phyloP scores from a whole-genome alignment of 1,284 basidiomycete species.

The Cerioporus squamosus region DNA sequence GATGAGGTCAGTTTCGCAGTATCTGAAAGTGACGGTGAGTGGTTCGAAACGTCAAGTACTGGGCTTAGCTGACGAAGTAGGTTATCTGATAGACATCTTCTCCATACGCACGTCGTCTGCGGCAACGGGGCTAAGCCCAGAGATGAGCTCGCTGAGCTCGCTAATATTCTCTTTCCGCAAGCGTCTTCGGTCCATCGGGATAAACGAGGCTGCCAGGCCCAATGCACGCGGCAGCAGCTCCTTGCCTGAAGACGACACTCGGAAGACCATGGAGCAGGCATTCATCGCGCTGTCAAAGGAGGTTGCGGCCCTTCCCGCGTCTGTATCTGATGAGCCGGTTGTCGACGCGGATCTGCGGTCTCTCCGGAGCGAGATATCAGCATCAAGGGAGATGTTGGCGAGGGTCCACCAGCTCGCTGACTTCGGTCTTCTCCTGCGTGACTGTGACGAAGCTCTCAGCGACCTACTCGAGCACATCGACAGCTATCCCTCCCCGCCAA shows the following conservation, averaged over 20 bases:
- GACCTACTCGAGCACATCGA: constrained; percentile 84
- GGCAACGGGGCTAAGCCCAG: constrained; percentile 26
- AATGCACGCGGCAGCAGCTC: constrained; percentile 43
- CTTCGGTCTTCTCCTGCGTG: constrained; percentile 50
- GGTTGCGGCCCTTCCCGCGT: constrained; percentile 49
- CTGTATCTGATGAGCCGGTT: constrained; percentile 40
- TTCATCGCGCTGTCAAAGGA: constrained; percentile 53
- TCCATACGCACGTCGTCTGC: constrained; percentile 43
- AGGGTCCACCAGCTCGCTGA: constrained; percentile 56
- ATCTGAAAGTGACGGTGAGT: constrained; percentile 32
- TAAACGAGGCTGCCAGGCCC: constrained; percentile 58
- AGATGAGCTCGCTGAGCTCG: constrained; percentile 33
- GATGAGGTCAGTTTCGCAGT: constrained; percentile 22
- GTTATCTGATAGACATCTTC: constrained; percentile 55
- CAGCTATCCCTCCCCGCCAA: constrained; percentile 65
- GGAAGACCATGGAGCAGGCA: constrained; percentile 47
- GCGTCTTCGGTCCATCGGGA: constrained; percentile 61
- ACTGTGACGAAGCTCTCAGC: constrained; percentile 76
- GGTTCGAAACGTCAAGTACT: neutral
- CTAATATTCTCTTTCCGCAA: constrained; percentile 49
- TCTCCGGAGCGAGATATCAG: constrained; percentile 59
- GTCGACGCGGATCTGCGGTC: constrained; percentile 63
- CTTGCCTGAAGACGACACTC: constrained; percentile 56
- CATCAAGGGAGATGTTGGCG: constrained; percentile 51
- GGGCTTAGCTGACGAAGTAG: neutral